Conservation (phyloP, 106 monocot species). For the Dactylorhiza incarnata region DNA sequence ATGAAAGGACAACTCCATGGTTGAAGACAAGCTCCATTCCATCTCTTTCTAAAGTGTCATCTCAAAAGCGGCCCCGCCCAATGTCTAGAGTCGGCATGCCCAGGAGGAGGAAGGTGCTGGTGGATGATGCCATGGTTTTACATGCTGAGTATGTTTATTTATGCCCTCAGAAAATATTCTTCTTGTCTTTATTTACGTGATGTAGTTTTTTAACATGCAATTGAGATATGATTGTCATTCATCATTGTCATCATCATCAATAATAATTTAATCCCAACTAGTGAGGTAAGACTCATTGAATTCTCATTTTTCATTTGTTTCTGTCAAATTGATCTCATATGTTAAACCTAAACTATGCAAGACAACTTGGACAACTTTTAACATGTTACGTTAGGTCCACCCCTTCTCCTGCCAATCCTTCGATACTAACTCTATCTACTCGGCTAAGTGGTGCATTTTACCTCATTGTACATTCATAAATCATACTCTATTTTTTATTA, state of each 20-base stretch:
- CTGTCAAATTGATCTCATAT: too few species aligned
- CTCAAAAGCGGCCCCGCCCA: constrained; percentile 59
- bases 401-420: too few species aligned
- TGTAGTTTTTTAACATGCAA: not conserved
- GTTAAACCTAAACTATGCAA: too few species aligned
- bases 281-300: too few species aligned
- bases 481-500: too few species aligned
- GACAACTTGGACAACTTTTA: too few species aligned
- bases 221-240: not conserved
- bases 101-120: constrained; percentile 77
- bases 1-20: constrained; percentile 48
- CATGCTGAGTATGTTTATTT: constrained; percentile 82
- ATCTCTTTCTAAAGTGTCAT: constrained; percentile 25
- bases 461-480: too few species aligned
- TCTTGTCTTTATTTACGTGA: not conserved
- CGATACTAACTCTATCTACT: too few species aligned
- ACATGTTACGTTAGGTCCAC: too few species aligned
- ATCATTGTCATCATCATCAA: not conserved
- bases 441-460: too few species aligned
- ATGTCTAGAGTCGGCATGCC: constrained; percentile 26
- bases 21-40: constrained; percentile 48
- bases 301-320: too few species aligned
- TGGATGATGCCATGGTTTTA: constrained; percentile 92
- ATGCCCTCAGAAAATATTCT: not conserved
- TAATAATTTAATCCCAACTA: not conserved